Base-by-base conservation (phyloP, 371 early-diverging fungal species). In the Funneliformis caledonium region DNA sequence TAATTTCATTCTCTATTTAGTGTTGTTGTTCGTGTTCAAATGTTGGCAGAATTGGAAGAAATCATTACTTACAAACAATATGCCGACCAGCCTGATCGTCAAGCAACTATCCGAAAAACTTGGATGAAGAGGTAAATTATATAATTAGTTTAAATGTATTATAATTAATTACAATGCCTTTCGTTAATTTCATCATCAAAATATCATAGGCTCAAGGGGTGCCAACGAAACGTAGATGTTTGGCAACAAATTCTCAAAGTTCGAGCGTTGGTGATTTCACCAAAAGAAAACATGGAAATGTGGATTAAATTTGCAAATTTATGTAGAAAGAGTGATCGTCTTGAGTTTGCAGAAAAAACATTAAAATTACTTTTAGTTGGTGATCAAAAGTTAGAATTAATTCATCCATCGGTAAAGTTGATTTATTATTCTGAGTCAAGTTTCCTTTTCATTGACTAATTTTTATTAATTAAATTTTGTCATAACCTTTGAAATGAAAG, bases 41-140 rank as follows among this genome's bases (percentile, higher is more conserved):
- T 97, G 96, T 89, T 99, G 72, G 94, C 97, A 0, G 99, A 99
- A 83, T 85, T 99, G 64, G 99, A 99, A 84, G 99, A 99, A 84
- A 95, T 97, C 83, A 95, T 99, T 43, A 85, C 86, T 2, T 98
- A 96, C 86, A 97, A 97, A 82, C 93, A 93, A 72, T 87, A 89
- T 16, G 88, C 92, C 8, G 96, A 96, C 78, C 93, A 96, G 73
- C 90, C 92, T 3, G 95, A 97, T 67, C 88, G 92, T 8, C 97
- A 96, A 82, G 87, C 83, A 2, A 87, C 91, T 0, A 96, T 98
- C 52, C 88, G 96, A 37, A 90, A 92, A 48, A 96, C 97, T 0
- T 98, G 98, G 98, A 93, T 94, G 87, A 91, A 90, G 76, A 91
- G 93, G 62, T 80, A 72, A 1, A 19, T 74, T 43, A 10, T 59